Conservation (phyloP, 495 filamentous ascomycete genomes). For the Paragyromitra xinjiangensis region DNA sequence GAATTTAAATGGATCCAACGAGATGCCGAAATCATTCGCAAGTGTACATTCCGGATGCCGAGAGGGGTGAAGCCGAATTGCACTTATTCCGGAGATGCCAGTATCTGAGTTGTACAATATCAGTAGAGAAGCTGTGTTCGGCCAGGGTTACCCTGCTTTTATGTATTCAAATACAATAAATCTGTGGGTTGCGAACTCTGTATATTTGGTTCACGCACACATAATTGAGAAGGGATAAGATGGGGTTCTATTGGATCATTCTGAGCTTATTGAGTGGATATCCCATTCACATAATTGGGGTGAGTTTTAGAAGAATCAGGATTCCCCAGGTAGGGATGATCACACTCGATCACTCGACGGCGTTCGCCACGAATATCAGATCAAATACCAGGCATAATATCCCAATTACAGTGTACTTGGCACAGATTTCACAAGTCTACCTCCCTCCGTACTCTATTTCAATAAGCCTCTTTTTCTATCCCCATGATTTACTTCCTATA, state of each 20-base stretch:
- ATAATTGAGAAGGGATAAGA: neutral
- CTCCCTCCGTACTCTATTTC: neutral
- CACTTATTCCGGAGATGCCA: constrained; percentile 14
- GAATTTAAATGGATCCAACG: neutral
- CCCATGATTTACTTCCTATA: constrained; percentile 45
- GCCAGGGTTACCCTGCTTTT: constrained; percentile 43
- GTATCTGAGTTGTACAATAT: constrained; percentile 29
- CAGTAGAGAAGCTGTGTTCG: neutral
- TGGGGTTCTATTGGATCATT: neutral
- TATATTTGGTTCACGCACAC: neutral
- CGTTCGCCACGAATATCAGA: neutral
- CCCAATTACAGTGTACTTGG: neutral
- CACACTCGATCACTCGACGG: constrained; percentile 27
- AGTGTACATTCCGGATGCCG: constrained; percentile 10
- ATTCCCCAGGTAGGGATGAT: neutral
- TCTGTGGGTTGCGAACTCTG: neutral
- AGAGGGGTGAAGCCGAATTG: constrained; percentile 23
- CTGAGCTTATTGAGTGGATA: neutral
- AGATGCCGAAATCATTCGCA: constrained; percentile 6
- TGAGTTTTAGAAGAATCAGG: neutral
- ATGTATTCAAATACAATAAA: neutral
- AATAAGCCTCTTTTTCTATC: neutral
- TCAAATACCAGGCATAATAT: neutral
- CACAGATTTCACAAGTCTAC: neutral
- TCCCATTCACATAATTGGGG: too few relatives aligned